Percentiles rank a stretch among this genome's conserved stretches.
These are phyloP conservation scores for Fusarium sp. DNA, from an alignment of 2,329 filamentous ascomycete species.

Conservation along the genomic window DNA sequence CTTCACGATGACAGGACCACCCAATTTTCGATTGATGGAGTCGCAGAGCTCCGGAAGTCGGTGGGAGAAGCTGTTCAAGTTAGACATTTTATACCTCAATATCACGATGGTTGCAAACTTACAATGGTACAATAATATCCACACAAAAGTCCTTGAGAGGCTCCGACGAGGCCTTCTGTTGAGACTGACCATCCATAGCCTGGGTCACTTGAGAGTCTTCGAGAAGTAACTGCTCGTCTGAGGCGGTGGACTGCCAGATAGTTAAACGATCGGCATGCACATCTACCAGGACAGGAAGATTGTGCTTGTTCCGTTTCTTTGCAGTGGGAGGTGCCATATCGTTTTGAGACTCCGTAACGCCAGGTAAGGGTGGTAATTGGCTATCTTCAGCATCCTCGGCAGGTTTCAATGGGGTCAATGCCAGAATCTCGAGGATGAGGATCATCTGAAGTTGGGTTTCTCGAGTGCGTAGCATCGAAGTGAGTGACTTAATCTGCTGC, in stretches of 20 bases:
- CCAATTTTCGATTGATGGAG: slow-evolving; percentile 79
- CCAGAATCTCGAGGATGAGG: slow-evolving; percentile 80
- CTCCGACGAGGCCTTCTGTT: slow-evolving; percentile 64
- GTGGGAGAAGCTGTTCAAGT: slow-evolving; percentile 73
- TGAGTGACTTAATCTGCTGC: slow-evolving; percentile 70
- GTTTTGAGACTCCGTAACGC: slow-evolving; percentile 51
- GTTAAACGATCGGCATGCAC: slow-evolving; percentile 81
- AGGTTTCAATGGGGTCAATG: slow-evolving; percentile 69
- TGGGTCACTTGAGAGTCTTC: slow-evolving; percentile 60
- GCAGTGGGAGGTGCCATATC: slow-evolving; percentile 41
- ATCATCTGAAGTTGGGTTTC: slow-evolving; percentile 88
- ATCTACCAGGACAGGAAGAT: slow-evolving; percentile 75
- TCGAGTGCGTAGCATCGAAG: slow-evolving; percentile 76
- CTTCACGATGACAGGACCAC: slow-evolving; percentile 74
- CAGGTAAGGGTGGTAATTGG: slow-evolving; percentile 60
- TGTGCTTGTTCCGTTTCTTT: slow-evolving; percentile 72
- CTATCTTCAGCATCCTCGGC: slow-evolving; percentile 57
- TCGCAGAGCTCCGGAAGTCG: slow-evolving; percentile 79
- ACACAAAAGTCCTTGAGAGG: slow-evolving; percentile 81
- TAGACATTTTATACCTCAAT: slow-evolving; percentile 43
- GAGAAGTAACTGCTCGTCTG: slow-evolving; percentile 66
- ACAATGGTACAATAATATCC: slow-evolving; percentile 85
- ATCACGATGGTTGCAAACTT: slow-evolving; percentile 49
- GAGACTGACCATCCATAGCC: slow-evolving; percentile 51
- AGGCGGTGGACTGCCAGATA: slow-evolving; percentile 84